Evolutionary conservation across 2,329 filamentous ascomycete genomes (phyloP), one percentile per base, ranked within the genome.

Genomic region (Chalaropsis ovoidea): DNA sequence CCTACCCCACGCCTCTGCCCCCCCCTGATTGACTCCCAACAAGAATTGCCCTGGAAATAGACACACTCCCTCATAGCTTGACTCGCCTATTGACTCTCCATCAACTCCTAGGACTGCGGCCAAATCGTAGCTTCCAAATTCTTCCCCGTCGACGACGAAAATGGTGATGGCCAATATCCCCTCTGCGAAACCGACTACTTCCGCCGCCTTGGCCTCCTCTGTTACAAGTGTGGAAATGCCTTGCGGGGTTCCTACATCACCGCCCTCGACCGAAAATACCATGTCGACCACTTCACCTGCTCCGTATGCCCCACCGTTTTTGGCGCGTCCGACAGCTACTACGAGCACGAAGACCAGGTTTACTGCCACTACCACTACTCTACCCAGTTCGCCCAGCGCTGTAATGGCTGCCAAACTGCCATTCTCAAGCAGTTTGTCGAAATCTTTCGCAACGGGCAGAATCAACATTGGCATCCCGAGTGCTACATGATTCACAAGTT

Each of bases 401-500:
- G 94, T 75, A 96, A 95, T 74, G 94, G 94, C 69, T 99, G 94
- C 72, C 91, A 96, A 72, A 96, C 93, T 2, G 90, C 94, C 63
- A 99, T 99, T 69, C 80, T 99, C 54, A 99, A 99, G 78, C 94
- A 99, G 75, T 99, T 99, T 74, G 94, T 99, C 68, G 94, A 99
- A 76, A 97, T 99, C 68, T 99, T 92, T 76, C 87, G 94, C 71
- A 97, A 97, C 75, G 93, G 93, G 1, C 89, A 96, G 74, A 96
- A 97, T 73, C 94, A 99, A 73, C 94, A 99, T 74, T 99, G 94
- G 94, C 94, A 99, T 74, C 94, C 94, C 1, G 94, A 99, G 76
- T 99, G 94, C 76, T 99, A 99, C 76, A 99, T 99, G 94, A 99
- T 99, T 69, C 94, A 99, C 78, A 99, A 99, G 73, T 99, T 97